Evolutionary conservation across 768 basidiomycete species (phyloP).

Genomic region (Plicaturopsis crispa): DNA sequence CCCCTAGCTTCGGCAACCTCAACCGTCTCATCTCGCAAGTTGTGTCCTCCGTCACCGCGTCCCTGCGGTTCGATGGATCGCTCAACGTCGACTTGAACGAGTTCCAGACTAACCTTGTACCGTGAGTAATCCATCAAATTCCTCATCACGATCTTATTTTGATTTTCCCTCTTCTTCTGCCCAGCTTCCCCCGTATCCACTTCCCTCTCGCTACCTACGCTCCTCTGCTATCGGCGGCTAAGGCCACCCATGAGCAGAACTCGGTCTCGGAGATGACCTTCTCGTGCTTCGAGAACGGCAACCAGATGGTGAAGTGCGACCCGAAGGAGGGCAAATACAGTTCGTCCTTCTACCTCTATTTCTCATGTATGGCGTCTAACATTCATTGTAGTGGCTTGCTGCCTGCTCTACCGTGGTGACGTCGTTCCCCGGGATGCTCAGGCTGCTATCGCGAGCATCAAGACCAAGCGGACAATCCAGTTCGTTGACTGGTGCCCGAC

Average conservation of each 20-base stretch:
- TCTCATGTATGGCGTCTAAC: slow-evolving; percentile 9
- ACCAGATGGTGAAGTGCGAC: slow-evolving; percentile 96
- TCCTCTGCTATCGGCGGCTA: slow-evolving; percentile 91
- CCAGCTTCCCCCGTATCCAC: slow-evolving; percentile 94
- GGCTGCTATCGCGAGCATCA: slow-evolving; percentile 87
- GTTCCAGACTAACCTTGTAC: slow-evolving; percentile 98
- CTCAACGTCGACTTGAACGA: slow-evolving; percentile 78
- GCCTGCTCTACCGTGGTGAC: slow-evolving; percentile 89
- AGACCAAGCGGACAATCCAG: slow-evolving; percentile 96
- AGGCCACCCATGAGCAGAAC: slow-evolving; percentile 95
- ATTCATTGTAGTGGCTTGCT: slow-evolving; percentile 68
- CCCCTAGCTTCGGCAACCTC: slow-evolving; percentile 88
- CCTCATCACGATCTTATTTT: slow-evolving; percentile 1
- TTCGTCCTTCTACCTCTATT: slow-evolving; percentile 27
- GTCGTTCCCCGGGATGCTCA: slow-evolving; percentile 96
- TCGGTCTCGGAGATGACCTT: slow-evolving; percentile 98
- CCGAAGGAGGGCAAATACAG: slow-evolving; percentile 99
- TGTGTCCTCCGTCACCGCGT: slow-evolving; percentile 96
- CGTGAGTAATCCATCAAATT: slow-evolving; percentile 54
- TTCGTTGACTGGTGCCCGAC: slow-evolving; percentile 99
- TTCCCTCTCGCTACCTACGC: slow-evolving; percentile 97
- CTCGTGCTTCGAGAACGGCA: slow-evolving; percentile 93
- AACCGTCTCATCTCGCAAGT: slow-evolving; percentile 98
- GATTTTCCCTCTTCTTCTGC: slow-evolving; percentile 8
- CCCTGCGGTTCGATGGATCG: slow-evolving; percentile 61